phyloP scores from a whole-genome alignment of 106 monocot genomes.

The Allium sativum region DNA sequence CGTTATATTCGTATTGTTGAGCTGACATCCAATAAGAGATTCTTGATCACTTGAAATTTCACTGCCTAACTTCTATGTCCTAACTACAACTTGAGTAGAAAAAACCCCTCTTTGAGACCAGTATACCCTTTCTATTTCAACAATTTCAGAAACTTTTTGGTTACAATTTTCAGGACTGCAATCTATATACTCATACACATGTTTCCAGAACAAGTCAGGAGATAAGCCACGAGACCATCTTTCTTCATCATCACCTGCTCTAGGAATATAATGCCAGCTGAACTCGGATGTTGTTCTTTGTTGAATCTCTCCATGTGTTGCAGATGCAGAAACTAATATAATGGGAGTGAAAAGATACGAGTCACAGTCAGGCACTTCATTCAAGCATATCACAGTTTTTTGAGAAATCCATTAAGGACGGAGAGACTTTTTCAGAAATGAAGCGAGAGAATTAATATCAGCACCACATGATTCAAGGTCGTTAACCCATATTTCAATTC shows the following conservation, averaged over 20 bases:
- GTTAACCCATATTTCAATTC: constrained; percentile 52
- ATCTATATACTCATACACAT: constrained; percentile 59
- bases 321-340: constrained; percentile 79
- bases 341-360: constrained; percentile 87
- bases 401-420: constrained; percentile 94
- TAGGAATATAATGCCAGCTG: constrained; percentile 93
- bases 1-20: neutral
- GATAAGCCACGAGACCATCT: constrained; percentile 87
- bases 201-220: constrained; percentile 74
- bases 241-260: constrained; percentile 97
- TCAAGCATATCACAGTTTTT: constrained; percentile 77
- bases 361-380: constrained; percentile 71
- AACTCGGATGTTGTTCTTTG: constrained; percentile 53
- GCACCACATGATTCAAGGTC: constrained; percentile 69
- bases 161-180: constrained; percentile 73
- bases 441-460: constrained; percentile 54
- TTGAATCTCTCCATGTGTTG: constrained; percentile 31
- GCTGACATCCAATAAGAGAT: constrained; percentile 3
- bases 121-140: constrained; percentile 83
- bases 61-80: constrained; percentile 12
- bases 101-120: constrained; percentile 49
- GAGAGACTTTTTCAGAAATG: constrained; percentile 54
- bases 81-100: constrained; percentile 41
- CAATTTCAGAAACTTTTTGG: constrained; percentile 56
- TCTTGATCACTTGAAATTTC: neutral